phyloP scores from a whole-genome alignment of 2,329 filamentous ascomycete species.

The Rhynchosporium graminicola region DNA sequence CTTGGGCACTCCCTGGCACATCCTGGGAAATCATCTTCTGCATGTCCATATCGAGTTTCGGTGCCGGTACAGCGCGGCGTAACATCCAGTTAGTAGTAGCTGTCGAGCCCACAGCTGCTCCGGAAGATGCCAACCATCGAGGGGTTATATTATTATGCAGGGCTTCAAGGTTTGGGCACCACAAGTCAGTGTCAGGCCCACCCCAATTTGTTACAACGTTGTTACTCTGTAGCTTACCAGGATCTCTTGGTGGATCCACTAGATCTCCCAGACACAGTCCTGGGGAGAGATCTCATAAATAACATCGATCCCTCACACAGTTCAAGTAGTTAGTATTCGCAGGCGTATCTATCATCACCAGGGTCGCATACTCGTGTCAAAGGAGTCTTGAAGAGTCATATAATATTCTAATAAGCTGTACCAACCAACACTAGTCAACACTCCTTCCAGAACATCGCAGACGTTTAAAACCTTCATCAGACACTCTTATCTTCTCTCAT shows the following conservation, averaged over 20 bases:
- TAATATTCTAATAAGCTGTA: constrained; percentile 34
- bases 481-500: not conserved
- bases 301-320: constrained; percentile 47
- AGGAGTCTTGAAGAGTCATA: constrained; percentile 41
- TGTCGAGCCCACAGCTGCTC: constrained; percentile 33
- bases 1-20: constrained; percentile 28
- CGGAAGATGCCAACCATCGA: constrained; percentile 35
- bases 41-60: constrained; percentile 34
- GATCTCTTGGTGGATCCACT: constrained; percentile 53
- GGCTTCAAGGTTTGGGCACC: constrained; percentile 38
- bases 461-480: not conserved
- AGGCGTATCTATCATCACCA: constrained; percentile 37
- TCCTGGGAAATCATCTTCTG: constrained; percentile 33
- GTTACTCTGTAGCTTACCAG: constrained; percentile 47
- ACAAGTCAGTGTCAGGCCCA: constrained; percentile 45
- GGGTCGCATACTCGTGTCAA: constrained; percentile 32
- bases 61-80: constrained; percentile 36
- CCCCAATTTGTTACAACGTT: constrained; percentile 56
- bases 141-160: constrained; percentile 33
- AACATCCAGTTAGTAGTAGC: constrained; percentile 31
- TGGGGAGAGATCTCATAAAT: constrained; percentile 51
- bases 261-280: constrained; percentile 51
- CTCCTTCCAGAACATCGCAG: constrained; percentile 5
- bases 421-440: constrained; percentile 27
- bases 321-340: constrained; percentile 38